Percentiles rank a stretch among this genome's conserved stretches.
Evolutionary conservation across 441 rosid genomes (phyloP).

Genomic region (Erodium texanum): DNA sequence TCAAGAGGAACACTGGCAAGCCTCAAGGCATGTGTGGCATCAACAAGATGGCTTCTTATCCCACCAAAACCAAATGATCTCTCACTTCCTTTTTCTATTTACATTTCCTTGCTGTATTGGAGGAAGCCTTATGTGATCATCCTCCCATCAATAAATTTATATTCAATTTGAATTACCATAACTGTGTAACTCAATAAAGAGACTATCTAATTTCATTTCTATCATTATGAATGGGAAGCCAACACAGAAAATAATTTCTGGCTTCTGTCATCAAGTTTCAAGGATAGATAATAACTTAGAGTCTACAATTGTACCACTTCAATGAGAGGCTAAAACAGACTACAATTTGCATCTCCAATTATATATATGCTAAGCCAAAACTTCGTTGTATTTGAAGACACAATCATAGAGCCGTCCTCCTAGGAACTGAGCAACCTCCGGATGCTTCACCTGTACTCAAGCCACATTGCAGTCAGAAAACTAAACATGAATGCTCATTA

Average conservation of each 20-base stretch:
- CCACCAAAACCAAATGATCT: not conserved
- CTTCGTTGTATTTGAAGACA: slow-evolving; percentile 80
- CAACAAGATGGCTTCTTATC: slow-evolving; percentile 62
- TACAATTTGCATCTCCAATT: slow-evolving; percentile 1
- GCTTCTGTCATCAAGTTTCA: no score
- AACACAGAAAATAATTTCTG: no score
- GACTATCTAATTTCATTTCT: no score
- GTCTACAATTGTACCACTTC: not conserved
- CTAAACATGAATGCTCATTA: not conserved
- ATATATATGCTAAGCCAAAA: slow-evolving; percentile 21
- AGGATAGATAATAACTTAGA: no score
- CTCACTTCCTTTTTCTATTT: not conserved
- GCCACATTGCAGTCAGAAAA: not conserved
- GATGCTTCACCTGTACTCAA: slow-evolving; percentile 92
- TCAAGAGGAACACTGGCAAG: slow-evolving; percentile 80
- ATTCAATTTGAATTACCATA: no score
- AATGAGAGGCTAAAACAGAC: slow-evolving; percentile 8
- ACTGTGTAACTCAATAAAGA: no score
- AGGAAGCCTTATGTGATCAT: no score
- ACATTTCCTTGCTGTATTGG: not conserved
- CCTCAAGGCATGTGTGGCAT: slow-evolving; percentile 75
- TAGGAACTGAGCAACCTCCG: slow-evolving; percentile 91
- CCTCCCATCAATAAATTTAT: no score
- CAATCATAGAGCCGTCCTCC: slow-evolving; percentile 94
- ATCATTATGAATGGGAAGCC: no score